Evolutionary conservation across 768 basidiomycete species (phyloP), one percentile per base, ranked within the genome.

Genomic region (Roridomyces roridus): DNA sequence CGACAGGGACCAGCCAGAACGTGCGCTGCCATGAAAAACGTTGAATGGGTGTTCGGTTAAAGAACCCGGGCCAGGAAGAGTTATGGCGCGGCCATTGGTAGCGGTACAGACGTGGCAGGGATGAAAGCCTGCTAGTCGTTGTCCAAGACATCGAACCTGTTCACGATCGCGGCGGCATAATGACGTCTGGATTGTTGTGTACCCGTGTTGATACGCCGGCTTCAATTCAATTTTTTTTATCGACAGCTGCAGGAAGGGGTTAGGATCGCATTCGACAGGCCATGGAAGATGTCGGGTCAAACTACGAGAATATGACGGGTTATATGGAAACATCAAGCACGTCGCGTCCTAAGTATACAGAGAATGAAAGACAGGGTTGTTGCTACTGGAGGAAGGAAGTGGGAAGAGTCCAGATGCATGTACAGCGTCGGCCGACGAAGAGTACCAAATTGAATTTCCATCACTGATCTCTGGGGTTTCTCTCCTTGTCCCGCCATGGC

Each of bases 1-100:
- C 77, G 4, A 86, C 61, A 0, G 89, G 87, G 26, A 83, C 60
- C 12, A 85, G 65, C 86, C 86, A 89, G 48, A 85, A 67, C 49
- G 72, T 72, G 31, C 73, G 67, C 21, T 68, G 57, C 57, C 69
- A 60, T 10, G 65, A 56, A 46, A 67, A 72, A 46, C 70, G 65
- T 47, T 60, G 60, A 31, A 66, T 55, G 18, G 75, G 70, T 12
- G 71, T 64, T 46, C 66, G 72, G 21, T 71, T 70, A 65, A 78
- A 75, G 59, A 74, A 76, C 55, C 59, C 70, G 51, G 49, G 67
- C 56, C 63, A 68, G 37, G 47, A 60, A 12, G 74, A 68, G n/a
- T 68, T 58, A 53, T 69, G 73, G 56, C 72, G 69, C 41, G 64
- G 31, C 65, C 54, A 66, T 20, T 51, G 50, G 4, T 39, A 52